phyloP scores from a whole-genome alignment of 192 early-diverging fungal genomes.

The Allomyces macrogynus region DNA sequence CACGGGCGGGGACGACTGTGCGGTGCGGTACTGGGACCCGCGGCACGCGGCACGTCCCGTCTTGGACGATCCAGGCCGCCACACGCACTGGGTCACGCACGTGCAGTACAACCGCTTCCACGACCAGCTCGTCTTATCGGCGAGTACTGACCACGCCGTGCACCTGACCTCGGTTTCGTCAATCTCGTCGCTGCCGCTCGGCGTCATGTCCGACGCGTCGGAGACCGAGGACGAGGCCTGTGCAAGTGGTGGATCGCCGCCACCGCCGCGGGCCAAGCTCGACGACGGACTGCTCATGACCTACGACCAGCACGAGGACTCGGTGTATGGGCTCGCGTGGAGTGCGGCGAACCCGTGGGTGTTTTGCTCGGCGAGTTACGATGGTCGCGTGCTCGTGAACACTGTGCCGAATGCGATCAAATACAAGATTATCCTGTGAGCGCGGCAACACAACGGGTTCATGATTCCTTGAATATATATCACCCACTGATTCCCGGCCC shows the following conservation, averaged over 20 bases:
- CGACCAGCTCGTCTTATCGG: conserved; percentile 76
- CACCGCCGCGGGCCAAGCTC: conserved; percentile 6
- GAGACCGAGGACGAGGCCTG: conserved; percentile 12
- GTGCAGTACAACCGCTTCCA: conserved; percentile 74
- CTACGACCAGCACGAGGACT: conserved; percentile 90
- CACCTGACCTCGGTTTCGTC: conserved; percentile 71
- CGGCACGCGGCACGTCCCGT: conserved; percentile 32
- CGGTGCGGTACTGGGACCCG: conserved; percentile 73
- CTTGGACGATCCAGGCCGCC: conserved; percentile 29
- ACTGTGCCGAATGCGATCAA: conserved; percentile 67
- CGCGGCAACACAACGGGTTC: no score
- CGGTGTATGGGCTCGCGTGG: conserved; percentile 80
- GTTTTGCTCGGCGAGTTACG: conserved; percentile 82
- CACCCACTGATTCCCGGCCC: no score
- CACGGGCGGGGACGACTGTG: conserved; percentile 71
- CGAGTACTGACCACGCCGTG: conserved; percentile 68
- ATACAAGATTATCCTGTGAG: conserved; percentile 47
- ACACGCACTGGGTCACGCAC: conserved; percentile 44
- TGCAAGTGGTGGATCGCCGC: conserved; percentile 4
- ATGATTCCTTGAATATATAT: no score
- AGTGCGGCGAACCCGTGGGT: conserved; percentile 80
- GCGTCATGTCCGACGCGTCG: background rate
- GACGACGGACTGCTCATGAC: conserved; percentile 63
- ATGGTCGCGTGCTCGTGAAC: conserved; percentile 83
- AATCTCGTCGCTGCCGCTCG: conserved; percentile 35